Percentiles rank a stretch among this genome's conserved stretches.
These are phyloP conservation scores for Hirschioporus abietinus DNA, from an alignment of 768 basidiomycete species.

Conservation along the genomic window DNA sequence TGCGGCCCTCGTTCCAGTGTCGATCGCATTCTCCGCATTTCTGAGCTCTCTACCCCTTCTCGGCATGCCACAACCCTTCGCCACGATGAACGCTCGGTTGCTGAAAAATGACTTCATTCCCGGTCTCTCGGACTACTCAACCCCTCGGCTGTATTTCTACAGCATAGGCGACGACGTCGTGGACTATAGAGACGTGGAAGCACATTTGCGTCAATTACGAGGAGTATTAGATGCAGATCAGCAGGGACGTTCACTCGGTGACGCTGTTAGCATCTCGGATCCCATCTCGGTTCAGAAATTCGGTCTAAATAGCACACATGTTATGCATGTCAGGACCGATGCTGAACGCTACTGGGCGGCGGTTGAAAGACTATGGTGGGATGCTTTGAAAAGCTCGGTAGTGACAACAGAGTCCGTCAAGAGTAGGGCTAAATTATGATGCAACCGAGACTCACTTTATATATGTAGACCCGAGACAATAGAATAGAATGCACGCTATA, in stretches of 20 bases:
- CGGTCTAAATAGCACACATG: background rate
- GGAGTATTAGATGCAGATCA: background rate
- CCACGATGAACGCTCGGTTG: background rate
- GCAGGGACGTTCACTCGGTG: too few species aligned
- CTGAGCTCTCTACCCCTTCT: background rate
- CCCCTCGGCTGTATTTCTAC: background rate
- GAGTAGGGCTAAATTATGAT: too few species aligned
- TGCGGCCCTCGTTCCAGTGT: background rate
- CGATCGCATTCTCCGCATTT: background rate
- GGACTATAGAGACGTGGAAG: background rate
- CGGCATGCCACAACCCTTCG: background rate
- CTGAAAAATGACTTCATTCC: background rate
- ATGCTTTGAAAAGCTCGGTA: background rate
- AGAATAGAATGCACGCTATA: too few species aligned
- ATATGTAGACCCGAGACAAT: too few species aligned
- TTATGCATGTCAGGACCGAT: background rate
- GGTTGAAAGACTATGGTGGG: background rate
- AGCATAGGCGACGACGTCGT: background rate
- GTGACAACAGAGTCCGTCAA: too few species aligned
- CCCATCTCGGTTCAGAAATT: background rate
- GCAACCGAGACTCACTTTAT: too few species aligned
- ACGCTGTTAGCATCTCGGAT: too few species aligned
- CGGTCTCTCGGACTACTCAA: background rate
- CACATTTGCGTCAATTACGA: background rate
- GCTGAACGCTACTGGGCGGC: background rate